Evolutionary conservation across 108 stramenopile species (phyloP).

Genomic region (Discostella pseudostelligera): DNA sequence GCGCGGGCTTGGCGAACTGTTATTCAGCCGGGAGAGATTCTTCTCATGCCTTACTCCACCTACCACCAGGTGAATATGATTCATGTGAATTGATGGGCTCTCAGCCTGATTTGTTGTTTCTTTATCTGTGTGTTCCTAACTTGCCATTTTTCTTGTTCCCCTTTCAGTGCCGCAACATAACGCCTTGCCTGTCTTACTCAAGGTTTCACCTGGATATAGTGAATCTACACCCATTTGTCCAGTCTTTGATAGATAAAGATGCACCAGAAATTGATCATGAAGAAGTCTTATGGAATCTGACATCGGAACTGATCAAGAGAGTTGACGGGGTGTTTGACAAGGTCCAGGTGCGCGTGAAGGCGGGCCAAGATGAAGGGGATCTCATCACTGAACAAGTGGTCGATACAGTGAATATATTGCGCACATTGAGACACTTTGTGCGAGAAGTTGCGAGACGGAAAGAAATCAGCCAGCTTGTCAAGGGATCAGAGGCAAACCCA

Average conservation of each 20-base stretch:
- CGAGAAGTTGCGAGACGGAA: conserved; percentile 54
- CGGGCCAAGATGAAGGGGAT: conserved; percentile 5
- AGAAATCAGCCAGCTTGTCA: conserved; percentile 33
- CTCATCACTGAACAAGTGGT: conserved; percentile 30
- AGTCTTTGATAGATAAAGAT: conserved; percentile 61
- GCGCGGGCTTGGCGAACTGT: conserved; percentile 64
- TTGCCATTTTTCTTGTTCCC: not conserved
- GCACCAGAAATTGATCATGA: conserved; percentile 73
- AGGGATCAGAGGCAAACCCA: conserved; percentile 25
- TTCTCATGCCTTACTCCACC: conserved; percentile 83
- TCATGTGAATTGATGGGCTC: not conserved
- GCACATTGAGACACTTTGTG: conserved; percentile 50
- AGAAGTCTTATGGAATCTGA: conserved; percentile 75
- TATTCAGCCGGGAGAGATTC: conserved; percentile 79
- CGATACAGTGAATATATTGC: conserved; percentile 49
- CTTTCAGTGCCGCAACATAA: conserved; percentile 64
- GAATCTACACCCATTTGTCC: conserved; percentile 64
- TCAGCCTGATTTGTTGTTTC: not conserved
- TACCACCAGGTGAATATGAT: conserved; percentile 54
- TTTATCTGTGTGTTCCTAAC: not conserved
- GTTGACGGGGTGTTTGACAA: conserved; percentile 49
- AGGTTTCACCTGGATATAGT: conserved; percentile 77
- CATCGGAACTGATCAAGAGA: conserved; percentile 49
- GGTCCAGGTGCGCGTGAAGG: conserved; percentile 33
- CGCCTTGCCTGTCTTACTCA: conserved; percentile 77